Percentiles rank a stretch among this genome's conserved stretches.
Evolutionary conservation across 139 green algal species (phyloP).

Genomic region (Tetradesmus lagerheimii): DNA sequence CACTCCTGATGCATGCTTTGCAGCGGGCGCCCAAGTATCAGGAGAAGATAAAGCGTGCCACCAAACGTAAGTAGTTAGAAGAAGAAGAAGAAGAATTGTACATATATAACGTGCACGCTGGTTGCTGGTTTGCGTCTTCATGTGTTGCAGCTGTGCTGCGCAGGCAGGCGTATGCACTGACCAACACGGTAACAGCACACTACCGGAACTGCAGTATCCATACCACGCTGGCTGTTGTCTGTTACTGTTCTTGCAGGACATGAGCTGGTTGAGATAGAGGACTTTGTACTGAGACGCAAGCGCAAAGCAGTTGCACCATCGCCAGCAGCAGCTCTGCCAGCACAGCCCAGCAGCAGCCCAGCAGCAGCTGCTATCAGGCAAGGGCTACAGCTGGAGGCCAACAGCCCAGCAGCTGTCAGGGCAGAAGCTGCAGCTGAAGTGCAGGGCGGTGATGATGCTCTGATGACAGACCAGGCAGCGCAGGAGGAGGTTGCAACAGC

Average conservation of each 20-base stretch:
- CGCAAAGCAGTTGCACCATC: neutral
- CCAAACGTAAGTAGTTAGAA: neutral
- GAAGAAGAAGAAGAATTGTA: no score
- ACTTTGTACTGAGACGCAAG: conserved; percentile 24
- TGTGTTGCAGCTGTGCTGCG: neutral
- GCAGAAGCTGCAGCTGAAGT: neutral
- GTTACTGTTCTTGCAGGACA: neutral
- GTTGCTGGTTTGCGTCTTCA: no score
- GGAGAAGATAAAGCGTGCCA: neutral
- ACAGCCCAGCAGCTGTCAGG: neutral
- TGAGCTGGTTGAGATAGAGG: conserved; percentile 34
- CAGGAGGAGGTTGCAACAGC: neutral
- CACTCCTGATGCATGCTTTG: neutral
- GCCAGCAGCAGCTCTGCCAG: neutral
- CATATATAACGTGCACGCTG: no score
- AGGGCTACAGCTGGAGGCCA: neutral
- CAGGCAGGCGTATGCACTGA: neutral
- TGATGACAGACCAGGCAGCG: neutral
- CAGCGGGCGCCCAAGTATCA: neutral
- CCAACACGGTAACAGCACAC: neutral
- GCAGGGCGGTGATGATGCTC: neutral
- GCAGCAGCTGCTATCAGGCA: neutral
- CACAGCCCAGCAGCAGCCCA: neutral
- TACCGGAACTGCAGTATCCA: neutral
- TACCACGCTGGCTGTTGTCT: neutral